Base-by-base conservation (phyloP, 176 grass and related monocot genomes). In the Lolium rigidum region DNA sequence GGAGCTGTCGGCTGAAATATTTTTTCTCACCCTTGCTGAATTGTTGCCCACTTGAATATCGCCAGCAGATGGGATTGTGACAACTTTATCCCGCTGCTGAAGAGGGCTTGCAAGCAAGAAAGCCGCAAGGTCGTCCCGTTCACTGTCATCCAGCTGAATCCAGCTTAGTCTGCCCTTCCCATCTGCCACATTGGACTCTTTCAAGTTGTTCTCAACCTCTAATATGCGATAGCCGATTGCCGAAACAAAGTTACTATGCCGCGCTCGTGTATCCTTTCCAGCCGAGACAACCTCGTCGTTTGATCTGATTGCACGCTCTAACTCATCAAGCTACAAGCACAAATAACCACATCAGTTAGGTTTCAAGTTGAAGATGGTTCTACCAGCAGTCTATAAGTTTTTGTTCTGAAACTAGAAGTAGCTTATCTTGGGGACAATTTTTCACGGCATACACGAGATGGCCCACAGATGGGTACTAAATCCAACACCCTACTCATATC, bases 281-380 rank as follows among this genome's bases (percentile, higher is more conserved):
- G 89, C 71, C 0, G 51, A 89, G 66, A 76, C 77, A 49, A 90
- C 77, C 12, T 83, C 44, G 15, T 94, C 89, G n/a, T 88, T 92
- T 39, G 83, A 90, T 68, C 85, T 82, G 6, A 98, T 85, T 25
- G 91, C 93, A 16, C 78, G 71, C 48, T 90, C 90, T 63, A 98
- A 78, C 69, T 95, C 96, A 69, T 98, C 96, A 50, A 95, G 96
- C 96, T 98, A 73, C 82, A 76, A 85, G 25, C 35, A 76, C 4
- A 79, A 54, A 68, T 8, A 86, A 80, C 31, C 70, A 60, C 35
- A 67, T 0, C 2, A 58, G 57, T 86, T 70, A 91, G 64, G 4
- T 49, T 70, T 67, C 22, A 37, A 57, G 25, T 54, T 51, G 3
- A 72, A 73, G 58, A 66, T 52, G n/a, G 28, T 5, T 38, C 12